Evolutionary conservation across 179 eudicot species (phyloP), one percentile per base, ranked within the genome.

Genomic region (Beta macrorhiza): DNA sequence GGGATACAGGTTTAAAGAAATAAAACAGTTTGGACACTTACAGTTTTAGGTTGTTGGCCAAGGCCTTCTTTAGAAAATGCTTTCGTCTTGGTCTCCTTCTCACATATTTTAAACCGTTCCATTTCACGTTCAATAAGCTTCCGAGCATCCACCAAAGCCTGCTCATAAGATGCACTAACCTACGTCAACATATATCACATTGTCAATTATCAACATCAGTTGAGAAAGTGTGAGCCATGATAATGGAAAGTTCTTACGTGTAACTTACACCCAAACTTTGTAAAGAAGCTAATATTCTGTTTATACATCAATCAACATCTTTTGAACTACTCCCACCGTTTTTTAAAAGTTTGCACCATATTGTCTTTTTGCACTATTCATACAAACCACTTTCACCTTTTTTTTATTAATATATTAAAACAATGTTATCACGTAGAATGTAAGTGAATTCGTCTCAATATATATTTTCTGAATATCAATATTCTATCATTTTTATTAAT

Each of bases 81-180:
- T 90, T 96, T 96, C 55, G 98, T 96, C 89, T 94, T 96, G 19
- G 99, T 92, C 87, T 96, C 99, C 80, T 94, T 96, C 88, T 96
- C 99, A 88, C 98, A 96, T 57, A 96, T 92, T 88, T 96, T 96
- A 80, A 96, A 94, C 80, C 98, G 87, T 88, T 96, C 99, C 99
- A 96, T 96, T 89, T 94, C 99, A 78, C 92, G 92, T 83, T 96
- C 99, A 58, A 96, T 96, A 55, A 69, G 92, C 91, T 91, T 96
- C 20, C 99, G 97, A 45, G 98, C 90, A 87, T 96, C 99, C 92
- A 94, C 86, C 86, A 96, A 89, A 86, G 96, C 95, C 92, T 96
- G 97, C 98, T 96, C 98, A 94, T 94, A 96, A 86, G 93, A 92
- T 86, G 97, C 97, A 94, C 99, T 94, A 89, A 97, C 98, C 99